A percentile compares a stretch with the other conserved stretches of the same genome.
These are phyloP conservation scores for Cladosporium velox DNA, from an alignment of 2,329 filamentous ascomycete genomes.

Conservation along the genomic window DNA sequence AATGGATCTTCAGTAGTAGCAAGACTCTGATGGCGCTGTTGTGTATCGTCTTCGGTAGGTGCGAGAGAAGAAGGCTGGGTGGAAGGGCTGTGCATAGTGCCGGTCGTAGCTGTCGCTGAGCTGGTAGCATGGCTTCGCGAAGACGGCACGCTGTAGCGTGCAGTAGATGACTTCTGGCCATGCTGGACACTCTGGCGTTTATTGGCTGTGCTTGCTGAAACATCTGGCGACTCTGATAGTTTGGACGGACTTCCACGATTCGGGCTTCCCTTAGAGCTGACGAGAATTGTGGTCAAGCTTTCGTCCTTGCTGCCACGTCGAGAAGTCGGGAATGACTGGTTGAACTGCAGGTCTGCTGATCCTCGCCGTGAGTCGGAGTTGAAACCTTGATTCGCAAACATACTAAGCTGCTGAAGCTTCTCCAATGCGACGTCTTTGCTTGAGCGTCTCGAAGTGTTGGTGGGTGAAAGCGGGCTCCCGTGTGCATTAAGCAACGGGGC, in stretches of 20 bases:
- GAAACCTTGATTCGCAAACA: slow-evolving; percentile 33
- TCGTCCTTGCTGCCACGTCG: slow-evolving; percentile 39
- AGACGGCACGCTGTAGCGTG: slow-evolving; percentile 34
- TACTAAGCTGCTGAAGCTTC: slow-evolving; percentile 36
- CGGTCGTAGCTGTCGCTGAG: slow-evolving; percentile 35
- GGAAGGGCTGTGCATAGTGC: slow-evolving; percentile 31
- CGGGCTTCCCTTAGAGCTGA: slow-evolving; percentile 35
- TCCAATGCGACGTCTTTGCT: slow-evolving; percentile 42
- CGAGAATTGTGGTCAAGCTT: slow-evolving; percentile 39
- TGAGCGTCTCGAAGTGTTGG: slow-evolving; percentile 35
- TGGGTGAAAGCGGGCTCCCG: slow-evolving; percentile 29
- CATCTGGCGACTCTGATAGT: slow-evolving; percentile 24
- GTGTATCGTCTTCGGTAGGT: slow-evolving; percentile 32
- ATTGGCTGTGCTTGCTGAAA: slow-evolving; percentile 18
- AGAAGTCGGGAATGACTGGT: slow-evolving; percentile 37
- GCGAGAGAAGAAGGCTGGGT: slow-evolving; percentile 39
- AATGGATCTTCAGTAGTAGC: slow-evolving; percentile 28
- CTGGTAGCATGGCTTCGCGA: slow-evolving; percentile 38
- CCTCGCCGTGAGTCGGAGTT: slow-evolving; percentile 35
- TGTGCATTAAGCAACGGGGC: slow-evolving; percentile 28
- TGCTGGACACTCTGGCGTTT: slow-evolving; percentile 26
- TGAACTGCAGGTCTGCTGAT: slow-evolving; percentile 38
- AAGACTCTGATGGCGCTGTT: slow-evolving; percentile 10
- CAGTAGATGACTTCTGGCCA: slow-evolving; percentile 22
- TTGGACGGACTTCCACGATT: slow-evolving; percentile 29